Conservation (phyloP, 306 rosid species). For the Sicyos edulis region DNA sequence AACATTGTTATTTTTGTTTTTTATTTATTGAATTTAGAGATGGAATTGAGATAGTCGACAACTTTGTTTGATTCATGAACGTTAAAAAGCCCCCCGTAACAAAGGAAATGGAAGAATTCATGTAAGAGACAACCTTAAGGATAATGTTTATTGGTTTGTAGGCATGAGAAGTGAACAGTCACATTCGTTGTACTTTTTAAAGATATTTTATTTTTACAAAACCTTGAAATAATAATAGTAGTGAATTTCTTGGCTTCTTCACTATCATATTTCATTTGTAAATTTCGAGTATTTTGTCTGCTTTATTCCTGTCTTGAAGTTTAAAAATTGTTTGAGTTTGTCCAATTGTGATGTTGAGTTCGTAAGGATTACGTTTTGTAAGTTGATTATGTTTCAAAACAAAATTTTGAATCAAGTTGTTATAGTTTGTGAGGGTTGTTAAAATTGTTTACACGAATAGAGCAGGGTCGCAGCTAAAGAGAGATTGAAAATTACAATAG, state of each 20-base stretch:
- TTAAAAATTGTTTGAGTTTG: too few species aligned
- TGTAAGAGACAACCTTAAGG: not conserved
- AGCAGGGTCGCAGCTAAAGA: too few species aligned
- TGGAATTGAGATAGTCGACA: not conserved
- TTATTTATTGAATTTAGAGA: not conserved
- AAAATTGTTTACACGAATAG: too few species aligned
- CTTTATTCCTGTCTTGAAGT: too few species aligned
- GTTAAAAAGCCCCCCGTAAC: not conserved
- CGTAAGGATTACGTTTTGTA: too few species aligned
- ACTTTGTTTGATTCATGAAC: slow-evolving; percentile 9
- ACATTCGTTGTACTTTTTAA: not conserved
- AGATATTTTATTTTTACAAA: not conserved
- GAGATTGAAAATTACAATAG: too few species aligned
- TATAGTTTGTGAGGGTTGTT: too few species aligned
- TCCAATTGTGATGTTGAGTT: too few species aligned
- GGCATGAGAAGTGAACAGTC: slow-evolving; percentile 11
- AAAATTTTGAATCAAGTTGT: too few species aligned
- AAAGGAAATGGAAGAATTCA: slow-evolving; percentile 17
- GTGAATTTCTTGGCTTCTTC: not conserved
- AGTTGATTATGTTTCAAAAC: too few species aligned
- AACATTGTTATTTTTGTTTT: not conserved
- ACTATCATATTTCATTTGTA: not conserved
- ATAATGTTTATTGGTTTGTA: not conserved
- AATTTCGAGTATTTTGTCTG: not conserved
- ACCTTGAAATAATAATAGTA: slow-evolving; percentile 9